These are phyloP conservation scores for Trypanosoma mega DNA, from an alignment of 208 protist species.

Conservation along the genomic window DNA sequence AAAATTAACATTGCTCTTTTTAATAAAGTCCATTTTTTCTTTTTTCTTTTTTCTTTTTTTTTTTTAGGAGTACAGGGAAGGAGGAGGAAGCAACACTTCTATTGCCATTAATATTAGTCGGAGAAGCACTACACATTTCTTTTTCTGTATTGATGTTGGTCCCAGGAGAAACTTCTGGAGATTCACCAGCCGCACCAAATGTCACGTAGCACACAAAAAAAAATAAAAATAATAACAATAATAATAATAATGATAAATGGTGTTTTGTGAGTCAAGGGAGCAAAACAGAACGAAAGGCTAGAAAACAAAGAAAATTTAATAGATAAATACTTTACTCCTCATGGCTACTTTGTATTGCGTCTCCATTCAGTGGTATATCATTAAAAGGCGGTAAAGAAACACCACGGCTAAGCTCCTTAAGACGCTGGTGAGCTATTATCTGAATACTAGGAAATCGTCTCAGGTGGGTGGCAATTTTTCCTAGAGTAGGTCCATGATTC, in stretches of 20 bases:
- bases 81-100: too few species aligned
- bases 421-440: conserved; percentile 37
- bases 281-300: too few species aligned
- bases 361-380: conserved; percentile 20
- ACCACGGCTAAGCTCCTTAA: conserved; percentile 33
- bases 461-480: conserved; percentile 52
- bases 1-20: neutral
- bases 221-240: too few species aligned
- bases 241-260: too few species aligned
- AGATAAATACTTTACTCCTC: neutral
- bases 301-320: neutral
- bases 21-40: neutral
- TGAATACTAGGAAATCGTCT: conserved; percentile 36
- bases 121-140: too few species aligned
- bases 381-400: conserved; percentile 29
- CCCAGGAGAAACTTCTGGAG: too few species aligned
- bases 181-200: too few species aligned
- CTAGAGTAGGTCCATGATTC: conserved; percentile 57
- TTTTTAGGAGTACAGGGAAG: conserved; percentile 2
- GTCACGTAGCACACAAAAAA: too few species aligned
- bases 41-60: conserved; percentile 3
- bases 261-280: too few species aligned
- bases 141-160: too few species aligned
- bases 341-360: neutral
- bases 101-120: too few species aligned